These are phyloP conservation scores for Fusarium begoniae DNA, from an alignment of 2,329 filamentous ascomycete genomes.

Conservation along the genomic window DNA sequence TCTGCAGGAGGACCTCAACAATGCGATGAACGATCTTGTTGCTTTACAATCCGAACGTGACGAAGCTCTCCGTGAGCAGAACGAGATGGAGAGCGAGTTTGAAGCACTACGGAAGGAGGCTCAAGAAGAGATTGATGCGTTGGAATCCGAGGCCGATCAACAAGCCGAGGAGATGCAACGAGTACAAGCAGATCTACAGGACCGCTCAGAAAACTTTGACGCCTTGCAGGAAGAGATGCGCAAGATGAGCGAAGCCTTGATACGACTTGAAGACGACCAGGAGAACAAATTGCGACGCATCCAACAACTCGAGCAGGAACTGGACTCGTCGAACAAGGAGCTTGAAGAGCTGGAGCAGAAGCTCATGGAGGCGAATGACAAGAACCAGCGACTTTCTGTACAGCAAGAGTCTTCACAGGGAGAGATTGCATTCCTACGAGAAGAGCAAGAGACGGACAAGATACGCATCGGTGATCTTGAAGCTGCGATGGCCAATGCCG, in stretches of 20 bases:
- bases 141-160: slow-evolving; percentile 78
- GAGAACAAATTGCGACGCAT: slow-evolving; percentile 81
- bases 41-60: slow-evolving; percentile 85
- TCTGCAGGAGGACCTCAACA: slow-evolving; percentile 83
- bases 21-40: slow-evolving; percentile 81
- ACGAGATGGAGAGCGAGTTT: slow-evolving; percentile 68
- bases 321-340: slow-evolving; percentile 85
- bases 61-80: slow-evolving; percentile 76
- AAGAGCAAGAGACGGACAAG: slow-evolving; percentile 97
- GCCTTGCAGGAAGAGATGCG: slow-evolving; percentile 96
- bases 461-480: slow-evolving; percentile 97
- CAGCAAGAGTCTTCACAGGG: slow-evolving; percentile 92
- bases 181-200: slow-evolving; percentile 75
- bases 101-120: slow-evolving; percentile 69
- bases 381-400: slow-evolving; percentile 86
- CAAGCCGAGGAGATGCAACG: slow-evolving; percentile 76
- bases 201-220: slow-evolving; percentile 85
- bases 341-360: slow-evolving; percentile 86
- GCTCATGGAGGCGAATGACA: slow-evolving; percentile 84
- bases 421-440: slow-evolving; percentile 93
- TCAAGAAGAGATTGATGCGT: slow-evolving; percentile 70
- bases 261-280: slow-evolving; percentile 90
- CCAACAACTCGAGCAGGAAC: slow-evolving; percentile 82
- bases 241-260: slow-evolving; percentile 84
- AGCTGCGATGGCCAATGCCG: slow-evolving; percentile 79